phyloP scores from a whole-genome alignment of 2,329 filamentous ascomycete genomes.

The Cercospora janseana region DNA sequence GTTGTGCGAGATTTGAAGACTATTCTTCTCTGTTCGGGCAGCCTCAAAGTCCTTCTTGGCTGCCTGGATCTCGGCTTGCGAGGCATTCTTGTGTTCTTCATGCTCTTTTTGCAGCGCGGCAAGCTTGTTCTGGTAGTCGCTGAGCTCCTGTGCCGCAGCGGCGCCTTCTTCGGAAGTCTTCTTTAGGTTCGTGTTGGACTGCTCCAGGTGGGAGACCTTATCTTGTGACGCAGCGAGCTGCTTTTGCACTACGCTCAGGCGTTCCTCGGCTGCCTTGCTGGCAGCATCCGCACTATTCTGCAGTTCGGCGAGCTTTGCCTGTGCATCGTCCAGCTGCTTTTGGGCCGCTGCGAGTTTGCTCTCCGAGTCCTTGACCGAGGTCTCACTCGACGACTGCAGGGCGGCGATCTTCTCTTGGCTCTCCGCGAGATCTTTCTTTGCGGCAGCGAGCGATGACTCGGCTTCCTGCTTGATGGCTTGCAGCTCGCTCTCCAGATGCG shows the following conservation, averaged over 20 bases:
- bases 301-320: slow-evolving; percentile 20
- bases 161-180: slow-evolving; percentile 21
- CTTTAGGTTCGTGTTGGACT: slow-evolving; percentile 21
- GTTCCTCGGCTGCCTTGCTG: slow-evolving; percentile 13
- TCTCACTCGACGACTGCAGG: slow-evolving; percentile 15
- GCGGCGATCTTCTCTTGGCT: slow-evolving; percentile 15
- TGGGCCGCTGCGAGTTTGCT: slow-evolving; percentile 17
- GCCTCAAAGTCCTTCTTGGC: slow-evolving; percentile 24
- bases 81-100: slow-evolving; percentile 24
- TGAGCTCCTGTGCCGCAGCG: slow-evolving; percentile 20
- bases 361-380: slow-evolving; percentile 19
- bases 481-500: slow-evolving; percentile 16
- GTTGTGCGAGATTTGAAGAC: slow-evolving; percentile 28
- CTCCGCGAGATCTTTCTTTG: slow-evolving; percentile 21
- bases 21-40: slow-evolving; percentile 23
- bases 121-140: slow-evolving; percentile 19
- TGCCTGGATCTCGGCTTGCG: slow-evolving; percentile 19
- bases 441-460: slow-evolving; percentile 15
- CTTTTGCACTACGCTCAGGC: slow-evolving; percentile 16
- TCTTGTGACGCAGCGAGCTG: slow-evolving; percentile 21
- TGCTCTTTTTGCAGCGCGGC: slow-evolving; percentile 21
- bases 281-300: slow-evolving; percentile 15
- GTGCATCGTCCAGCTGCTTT: slow-evolving; percentile 22
- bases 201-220: slow-evolving; percentile 22
- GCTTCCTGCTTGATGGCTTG: slow-evolving; percentile 19